Evolutionary conservation across 257 asterid genomes (phyloP).

Genomic region (Echites panduratus): DNA sequence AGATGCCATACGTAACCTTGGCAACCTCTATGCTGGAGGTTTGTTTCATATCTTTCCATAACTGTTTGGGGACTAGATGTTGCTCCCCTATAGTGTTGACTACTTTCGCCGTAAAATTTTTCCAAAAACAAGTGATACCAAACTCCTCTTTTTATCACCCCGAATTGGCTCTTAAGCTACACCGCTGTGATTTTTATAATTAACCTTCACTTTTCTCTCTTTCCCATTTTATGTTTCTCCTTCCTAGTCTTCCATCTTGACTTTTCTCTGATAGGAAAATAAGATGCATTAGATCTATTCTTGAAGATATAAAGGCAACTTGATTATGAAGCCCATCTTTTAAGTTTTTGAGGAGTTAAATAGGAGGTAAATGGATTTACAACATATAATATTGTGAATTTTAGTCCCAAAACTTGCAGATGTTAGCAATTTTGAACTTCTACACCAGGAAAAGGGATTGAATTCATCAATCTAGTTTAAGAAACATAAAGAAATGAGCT

Average conservation of each 20-base stretch:
- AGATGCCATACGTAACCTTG: constrained; percentile 82
- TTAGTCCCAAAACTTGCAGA: neutral
- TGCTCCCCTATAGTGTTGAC: neutral
- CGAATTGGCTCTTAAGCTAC: neutral
- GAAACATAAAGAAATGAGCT: neutral
- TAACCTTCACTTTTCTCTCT: neutral
- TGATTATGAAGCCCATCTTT: neutral
- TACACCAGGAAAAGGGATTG: neutral
- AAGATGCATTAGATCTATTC: neutral
- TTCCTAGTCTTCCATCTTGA: neutral
- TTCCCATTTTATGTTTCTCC: neutral
- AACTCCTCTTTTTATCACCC: neutral
- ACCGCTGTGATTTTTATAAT: neutral
- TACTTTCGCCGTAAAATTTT: neutral
- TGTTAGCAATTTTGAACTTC: neutral
- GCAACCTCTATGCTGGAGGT: constrained; percentile 86
- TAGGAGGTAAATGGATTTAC: neutral
- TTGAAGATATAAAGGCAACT: neutral
- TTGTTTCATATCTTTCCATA: constrained; percentile 15
- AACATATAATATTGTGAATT: neutral
- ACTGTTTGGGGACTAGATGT: neutral
- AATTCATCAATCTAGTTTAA: neutral
- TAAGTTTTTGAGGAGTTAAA: neutral
- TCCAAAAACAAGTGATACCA: neutral
- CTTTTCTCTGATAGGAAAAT: neutral